Base-by-base conservation (phyloP, 2,329 filamentous ascomycete species). In the Neonectria ditissima region DNA sequence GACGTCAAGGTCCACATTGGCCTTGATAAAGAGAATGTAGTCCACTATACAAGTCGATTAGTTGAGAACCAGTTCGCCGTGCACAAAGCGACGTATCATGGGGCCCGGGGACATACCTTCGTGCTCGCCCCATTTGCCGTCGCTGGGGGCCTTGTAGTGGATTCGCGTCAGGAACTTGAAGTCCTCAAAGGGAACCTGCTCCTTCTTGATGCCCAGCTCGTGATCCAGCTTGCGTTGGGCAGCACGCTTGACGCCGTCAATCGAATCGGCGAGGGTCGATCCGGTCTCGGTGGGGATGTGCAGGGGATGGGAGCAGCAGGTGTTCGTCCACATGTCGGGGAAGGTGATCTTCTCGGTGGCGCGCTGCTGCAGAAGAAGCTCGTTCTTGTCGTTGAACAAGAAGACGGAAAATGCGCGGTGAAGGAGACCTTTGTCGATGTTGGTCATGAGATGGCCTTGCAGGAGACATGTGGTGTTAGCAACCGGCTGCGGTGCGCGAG, bases 291-390 rank as follows among this genome's bases (percentile, higher is more conserved):
- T 91, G 9, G 96, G 92, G 70, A 97, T 92, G 59, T 93, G 92
- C 65, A 99, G 87, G 5, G 96, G 96, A 80, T 99, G 96, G 41
- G 96, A 99, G 85, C 96, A 99, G 87, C 96, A 99, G 32, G 96
- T 99, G 82, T 99, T 99, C 68, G 96, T 99, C 96, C 96, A 99
- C 91, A 97, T 94, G 78, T 97, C 93, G 52, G 96, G 95, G 82
- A 99, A 99, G 7, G 96, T 99, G 77, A 99, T 99, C 85, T 99
- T 99, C 83, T 98, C 95, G 43, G 90, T 84, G 28, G 96, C 96
- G 71, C 96, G 92, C 84, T 98, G 96, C 82, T 99, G 96, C 55
- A 99, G 89, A 47, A 99, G 91, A 65, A 98, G 85, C 74, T 94
- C 91, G 80, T 97, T 97, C 78, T 96, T 87, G 66, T 92, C 91